phyloP scores from a whole-genome alignment of 306 rosid genomes.

The Medicago arabica region DNA sequence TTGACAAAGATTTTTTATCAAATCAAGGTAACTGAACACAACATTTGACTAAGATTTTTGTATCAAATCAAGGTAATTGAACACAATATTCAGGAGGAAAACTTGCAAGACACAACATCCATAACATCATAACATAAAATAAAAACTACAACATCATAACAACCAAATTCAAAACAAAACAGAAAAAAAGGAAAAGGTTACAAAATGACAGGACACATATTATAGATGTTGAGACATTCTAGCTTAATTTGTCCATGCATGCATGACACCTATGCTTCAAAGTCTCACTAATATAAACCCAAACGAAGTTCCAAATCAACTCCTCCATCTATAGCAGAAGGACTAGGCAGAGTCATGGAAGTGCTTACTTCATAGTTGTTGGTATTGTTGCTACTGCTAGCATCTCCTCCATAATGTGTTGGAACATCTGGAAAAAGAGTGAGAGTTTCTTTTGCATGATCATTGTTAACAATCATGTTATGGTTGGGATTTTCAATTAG shows the following conservation, averaged over 20 bases:
- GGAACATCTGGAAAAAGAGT: neutral
- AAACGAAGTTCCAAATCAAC: constrained; percentile 34
- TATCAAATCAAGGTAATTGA: too few relatives aligned
- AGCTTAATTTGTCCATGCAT: neutral
- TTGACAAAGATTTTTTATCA: too few relatives aligned
- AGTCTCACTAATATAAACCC: neutral
- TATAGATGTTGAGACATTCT: neutral
- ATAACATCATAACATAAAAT: neutral
- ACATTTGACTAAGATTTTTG: too few relatives aligned
- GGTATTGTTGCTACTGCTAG: neutral
- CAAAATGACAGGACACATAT: neutral
- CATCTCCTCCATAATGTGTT: neutral
- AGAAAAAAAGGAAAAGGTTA: neutral
- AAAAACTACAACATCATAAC: neutral
- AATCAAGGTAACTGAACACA: too few relatives aligned
- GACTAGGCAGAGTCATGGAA: neutral
- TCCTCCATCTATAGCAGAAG: neutral
- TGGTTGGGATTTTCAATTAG: too few relatives aligned
- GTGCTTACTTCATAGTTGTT: neutral
- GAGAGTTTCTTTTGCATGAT: neutral
- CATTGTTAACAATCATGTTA: neutral
- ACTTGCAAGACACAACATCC: neutral
- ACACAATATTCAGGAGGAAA: neutral
- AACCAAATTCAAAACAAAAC: too few relatives aligned
- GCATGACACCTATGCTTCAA: neutral